Evolutionary conservation across 768 basidiomycete species (phyloP).

Genomic region (Suillus subluteus): DNA sequence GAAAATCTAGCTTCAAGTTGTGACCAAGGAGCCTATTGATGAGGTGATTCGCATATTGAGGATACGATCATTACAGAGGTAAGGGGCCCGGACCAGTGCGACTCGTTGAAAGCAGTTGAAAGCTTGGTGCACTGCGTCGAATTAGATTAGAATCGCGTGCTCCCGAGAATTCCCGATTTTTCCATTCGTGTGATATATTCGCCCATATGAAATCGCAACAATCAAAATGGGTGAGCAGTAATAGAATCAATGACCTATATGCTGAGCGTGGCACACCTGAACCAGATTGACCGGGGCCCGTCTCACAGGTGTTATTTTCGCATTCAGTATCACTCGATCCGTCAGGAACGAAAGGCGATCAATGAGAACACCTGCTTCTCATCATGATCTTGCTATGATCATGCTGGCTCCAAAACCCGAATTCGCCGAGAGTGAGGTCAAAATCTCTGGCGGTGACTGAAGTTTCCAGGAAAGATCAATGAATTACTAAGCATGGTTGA

Average conservation of each 20-base stretch:
- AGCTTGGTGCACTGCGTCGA: neutral
- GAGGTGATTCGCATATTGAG: neutral
- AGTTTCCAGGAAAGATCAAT: neutral
- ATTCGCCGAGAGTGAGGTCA: neutral
- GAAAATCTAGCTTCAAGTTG: neutral
- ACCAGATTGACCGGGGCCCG: neutral
- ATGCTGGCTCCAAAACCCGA: neutral
- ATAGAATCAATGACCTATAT: neutral
- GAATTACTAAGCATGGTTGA: neutral
- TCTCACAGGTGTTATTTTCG: neutral
- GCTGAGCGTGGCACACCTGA: neutral
- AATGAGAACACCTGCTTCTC: neutral
- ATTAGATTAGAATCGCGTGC: neutral
- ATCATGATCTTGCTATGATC: neutral
- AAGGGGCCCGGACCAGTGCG: neutral
- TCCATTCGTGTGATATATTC: neutral
- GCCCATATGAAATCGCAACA: neutral
- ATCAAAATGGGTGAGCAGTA: neutral
- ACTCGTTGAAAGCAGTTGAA: neutral
- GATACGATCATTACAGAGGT: neutral
- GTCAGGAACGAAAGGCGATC: neutral
- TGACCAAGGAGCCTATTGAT: neutral
- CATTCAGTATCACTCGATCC: neutral
- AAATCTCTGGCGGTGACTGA: neutral
- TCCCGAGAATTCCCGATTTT: neutral